phyloP scores from a whole-genome alignment of 108 stramenopile genomes.

The Fragilariopsis cylindrus region DNA sequence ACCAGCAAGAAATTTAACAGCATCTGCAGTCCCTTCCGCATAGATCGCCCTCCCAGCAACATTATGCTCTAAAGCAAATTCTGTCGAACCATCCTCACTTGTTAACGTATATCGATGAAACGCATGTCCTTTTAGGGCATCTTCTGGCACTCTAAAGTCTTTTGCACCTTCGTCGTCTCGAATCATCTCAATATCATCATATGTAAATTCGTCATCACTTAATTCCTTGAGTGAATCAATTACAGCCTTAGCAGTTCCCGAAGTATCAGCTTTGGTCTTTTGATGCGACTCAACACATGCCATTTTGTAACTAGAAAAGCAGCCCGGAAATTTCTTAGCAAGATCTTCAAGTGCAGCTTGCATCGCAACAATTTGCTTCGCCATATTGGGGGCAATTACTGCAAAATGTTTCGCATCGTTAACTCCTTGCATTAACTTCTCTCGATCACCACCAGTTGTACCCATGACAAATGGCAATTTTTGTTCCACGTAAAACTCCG shows the following conservation, averaged over 20 bases:
- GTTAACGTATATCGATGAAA: slow-evolving; percentile 97
- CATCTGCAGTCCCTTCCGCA: slow-evolving; percentile 98
- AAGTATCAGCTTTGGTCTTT: slow-evolving; percentile 96
- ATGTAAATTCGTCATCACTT: slow-evolving; percentile 64
- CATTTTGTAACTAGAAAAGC: slow-evolving; percentile 94
- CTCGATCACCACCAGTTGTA: slow-evolving; percentile 93
- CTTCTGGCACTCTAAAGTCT: slow-evolving; percentile 93
- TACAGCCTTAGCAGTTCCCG: slow-evolving; percentile 97
- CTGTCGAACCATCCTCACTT: slow-evolving; percentile 87
- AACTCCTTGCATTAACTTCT: slow-evolving; percentile 74
- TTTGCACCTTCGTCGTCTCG: slow-evolving; percentile 80
- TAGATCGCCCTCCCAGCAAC: slow-evolving; percentile 95
- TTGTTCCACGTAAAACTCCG: slow-evolving; percentile 80
- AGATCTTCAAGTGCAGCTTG: slow-evolving; percentile 92
- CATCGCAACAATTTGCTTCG: slow-evolving; percentile 99
- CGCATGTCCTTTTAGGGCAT: slow-evolving; percentile 93
- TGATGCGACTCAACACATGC: slow-evolving; percentile 94
- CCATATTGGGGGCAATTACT: slow-evolving; percentile 99
- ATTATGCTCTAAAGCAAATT: slow-evolving; percentile 97
- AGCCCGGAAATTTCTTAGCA: slow-evolving; percentile 87
- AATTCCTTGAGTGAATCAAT: slow-evolving; percentile 70
- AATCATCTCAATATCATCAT: slow-evolving; percentile 90
- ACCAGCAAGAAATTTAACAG: slow-evolving; percentile 90
- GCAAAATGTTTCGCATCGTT: slow-evolving; percentile 76
- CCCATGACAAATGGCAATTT: slow-evolving; percentile 95